phyloP scores from a whole-genome alignment of 2,329 filamentous ascomycete species.

The Aspergillus jensenii region DNA sequence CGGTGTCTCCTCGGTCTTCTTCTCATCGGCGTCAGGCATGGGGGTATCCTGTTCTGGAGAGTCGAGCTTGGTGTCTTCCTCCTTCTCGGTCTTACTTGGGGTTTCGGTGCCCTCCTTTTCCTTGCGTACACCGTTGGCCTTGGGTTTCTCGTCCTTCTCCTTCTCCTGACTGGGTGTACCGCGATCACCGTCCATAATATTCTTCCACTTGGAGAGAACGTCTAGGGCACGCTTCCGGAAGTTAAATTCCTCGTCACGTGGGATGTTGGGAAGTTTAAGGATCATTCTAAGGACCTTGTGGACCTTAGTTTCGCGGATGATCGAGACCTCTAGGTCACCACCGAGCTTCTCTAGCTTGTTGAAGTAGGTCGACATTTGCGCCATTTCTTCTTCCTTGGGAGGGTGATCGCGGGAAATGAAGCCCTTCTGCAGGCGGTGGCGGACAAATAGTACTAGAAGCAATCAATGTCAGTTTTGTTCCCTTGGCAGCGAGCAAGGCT shows the following conservation, averaged over 20 bases:
- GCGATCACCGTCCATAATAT: slow-evolving; percentile 66
- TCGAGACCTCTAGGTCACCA: slow-evolving; percentile 80
- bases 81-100: slow-evolving; percentile 32
- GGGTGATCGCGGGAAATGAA: slow-evolving; percentile 81
- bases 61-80: slow-evolving; percentile 31
- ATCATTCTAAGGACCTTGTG: slow-evolving; percentile 98
- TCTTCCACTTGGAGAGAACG: slow-evolving; percentile 86
- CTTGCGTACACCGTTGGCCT: slow-evolving; percentile 44
- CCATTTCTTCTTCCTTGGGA: slow-evolving; percentile 72
- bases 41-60: slow-evolving; percentile 28
- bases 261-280: slow-evolving; percentile 80
- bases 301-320: slow-evolving; percentile 91
- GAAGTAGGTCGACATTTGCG: slow-evolving; percentile 44
- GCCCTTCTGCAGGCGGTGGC: slow-evolving; percentile 92
- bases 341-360: slow-evolving; percentile 76
- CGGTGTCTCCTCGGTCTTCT: slow-evolving; percentile 27
- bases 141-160: slow-evolving; percentile 46
- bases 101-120: slow-evolving; percentile 39
- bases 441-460: slow-evolving; percentile 74
- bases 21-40: slow-evolving; percentile 39
- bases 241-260: slow-evolving; percentile 81
- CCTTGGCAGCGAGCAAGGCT: not conserved
- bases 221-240: slow-evolving; percentile 82
- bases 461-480: slow-evolving; percentile 11
- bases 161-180: slow-evolving; percentile 37